Conservation (phyloP, 2,329 filamentous ascomycete species). For the Colletotrichum somersetense region DNA sequence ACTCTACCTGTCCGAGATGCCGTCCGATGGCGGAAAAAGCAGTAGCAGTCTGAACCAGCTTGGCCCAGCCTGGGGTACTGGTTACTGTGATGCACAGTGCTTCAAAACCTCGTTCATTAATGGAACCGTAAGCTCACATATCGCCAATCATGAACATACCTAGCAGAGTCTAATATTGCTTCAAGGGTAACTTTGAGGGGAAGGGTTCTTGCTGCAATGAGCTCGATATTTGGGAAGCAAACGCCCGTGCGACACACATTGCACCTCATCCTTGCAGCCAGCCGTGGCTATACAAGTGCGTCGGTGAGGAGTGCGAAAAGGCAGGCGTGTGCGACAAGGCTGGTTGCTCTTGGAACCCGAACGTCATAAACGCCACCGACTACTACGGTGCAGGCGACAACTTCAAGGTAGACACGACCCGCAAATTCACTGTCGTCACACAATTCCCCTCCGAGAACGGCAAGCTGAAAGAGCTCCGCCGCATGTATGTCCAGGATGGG, state of each 20-base stretch:
- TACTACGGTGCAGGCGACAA: constrained; percentile 44
- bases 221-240: constrained; percentile 77
- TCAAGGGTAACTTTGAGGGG: constrained; percentile 65
- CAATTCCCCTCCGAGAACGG: constrained; percentile 55
- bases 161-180: constrained; percentile 42
- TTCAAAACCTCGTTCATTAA: constrained; percentile 60
- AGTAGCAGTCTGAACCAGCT: constrained; percentile 64
- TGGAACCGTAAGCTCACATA: constrained; percentile 52
- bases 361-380: constrained; percentile 44
- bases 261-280: constrained; percentile 70
- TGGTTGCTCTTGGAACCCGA: constrained; percentile 55
- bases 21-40: constrained; percentile 67
- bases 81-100: constrained; percentile 72
- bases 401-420: constrained; percentile 46
- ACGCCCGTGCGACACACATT: constrained; percentile 67
- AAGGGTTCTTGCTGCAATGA: constrained; percentile 75
- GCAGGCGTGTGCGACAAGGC: constrained; percentile 53
- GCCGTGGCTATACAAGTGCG: constrained; percentile 57
- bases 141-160: constrained; percentile 48
- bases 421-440: constrained; percentile 55
- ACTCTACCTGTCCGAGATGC: constrained; percentile 74
- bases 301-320: constrained; percentile 46
- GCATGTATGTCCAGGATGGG: constrained; percentile 63
- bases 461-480: constrained; percentile 59
- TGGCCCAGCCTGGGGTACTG: constrained; percentile 70